Percentiles rank a stretch among this genome's conserved stretches.
These are phyloP conservation scores for Cryptosporidium sp. DNA, from an alignment of 169 alveolate species.

Conservation along the genomic window DNA sequence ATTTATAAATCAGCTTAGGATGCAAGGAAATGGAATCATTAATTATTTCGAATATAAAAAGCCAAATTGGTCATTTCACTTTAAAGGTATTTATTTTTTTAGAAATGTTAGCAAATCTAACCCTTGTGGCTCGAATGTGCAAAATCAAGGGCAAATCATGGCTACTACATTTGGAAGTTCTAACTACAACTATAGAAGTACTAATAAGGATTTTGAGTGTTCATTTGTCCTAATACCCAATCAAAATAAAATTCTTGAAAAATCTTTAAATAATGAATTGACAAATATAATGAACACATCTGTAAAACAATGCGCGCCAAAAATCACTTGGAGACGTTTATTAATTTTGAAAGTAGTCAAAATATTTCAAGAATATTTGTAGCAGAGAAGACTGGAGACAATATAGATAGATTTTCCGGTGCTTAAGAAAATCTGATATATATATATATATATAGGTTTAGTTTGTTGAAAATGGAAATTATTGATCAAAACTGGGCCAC, in stretches of 20 bases:
- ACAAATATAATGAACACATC: slow-evolving; percentile 15
- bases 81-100: slow-evolving; percentile 57
- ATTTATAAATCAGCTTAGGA: background rate
- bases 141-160: slow-evolving; percentile 7
- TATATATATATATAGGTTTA: background rate
- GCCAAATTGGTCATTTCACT: slow-evolving; percentile 38
- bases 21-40: background rate
- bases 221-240: slow-evolving; percentile 49
- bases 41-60: slow-evolving; percentile 5
- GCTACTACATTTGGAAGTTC: slow-evolving; percentile 61
- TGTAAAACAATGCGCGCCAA: slow-evolving; percentile 42
- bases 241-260: slow-evolving; percentile 17
- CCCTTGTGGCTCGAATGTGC: background rate
- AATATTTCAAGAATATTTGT: slow-evolving; percentile 22
- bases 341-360: background rate
- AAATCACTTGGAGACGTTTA: slow-evolving; percentile 50
- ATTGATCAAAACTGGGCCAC: slow-evolving; percentile 12
- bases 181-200: slow-evolving; percentile 53
- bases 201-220: slow-evolving; percentile 51
- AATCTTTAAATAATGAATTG: slow-evolving; percentile 29
- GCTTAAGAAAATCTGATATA: background rate
- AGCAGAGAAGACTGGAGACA: background rate
- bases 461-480: slow-evolving; percentile 2
- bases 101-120: background rate
- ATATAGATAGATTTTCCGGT: background rate